Evolutionary conservation across 2,329 filamentous ascomycete genomes (phyloP), one percentile per base, ranked within the genome.

Genomic region (Diplodia intermedia): DNA sequence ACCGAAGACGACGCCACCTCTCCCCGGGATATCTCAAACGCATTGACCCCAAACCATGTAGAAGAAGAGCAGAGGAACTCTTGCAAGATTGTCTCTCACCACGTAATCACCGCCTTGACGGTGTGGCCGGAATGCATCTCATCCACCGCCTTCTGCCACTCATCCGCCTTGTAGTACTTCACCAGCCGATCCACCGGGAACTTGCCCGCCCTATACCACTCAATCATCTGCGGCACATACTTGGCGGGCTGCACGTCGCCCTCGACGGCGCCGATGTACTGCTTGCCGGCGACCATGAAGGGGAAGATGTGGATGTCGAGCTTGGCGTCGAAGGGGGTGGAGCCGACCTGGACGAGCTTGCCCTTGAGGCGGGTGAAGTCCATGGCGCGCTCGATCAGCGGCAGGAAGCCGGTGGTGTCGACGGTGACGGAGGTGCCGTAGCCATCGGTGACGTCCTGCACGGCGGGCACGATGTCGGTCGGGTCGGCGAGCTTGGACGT

Each of bases 21-120:
- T 0, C 73, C 74, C 11, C 85, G 75, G 72, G 83, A 82, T 33
- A 90, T 84, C 70, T 90, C 81, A 18, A 83, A 4, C 90, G 82
- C 29, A 89, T 85, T 1, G 86, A 82, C 86, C 88, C 71, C 90
- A 90, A 0, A 36, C 20, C 33, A 40, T 4, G 33, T 20, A 47
- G 18, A 47, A 47, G n/a, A 9, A 11, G 18, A 20, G 4, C 15
- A 47, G n/a, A 20, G 43, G 8, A 20, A 20, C 43, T 47, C 43
- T 47, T 3, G 3, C 43, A 20, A 9, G 8, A 38, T 26, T 31
- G 31, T 8, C 20, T 9, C 12, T 47, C 47, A 81, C 80, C 79
- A 82, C 18, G 76, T 69, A 67, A 82, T 70, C 26, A 82, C 76
- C 5, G 81, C 80, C 73, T 82, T 83, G 63, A 82, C 78, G 0